A percentile compares a stretch with the other conserved stretches of the same genome.
phyloP scores from a whole-genome alignment of 129 eudicot genomes.

The Pittosporum tobira region DNA sequence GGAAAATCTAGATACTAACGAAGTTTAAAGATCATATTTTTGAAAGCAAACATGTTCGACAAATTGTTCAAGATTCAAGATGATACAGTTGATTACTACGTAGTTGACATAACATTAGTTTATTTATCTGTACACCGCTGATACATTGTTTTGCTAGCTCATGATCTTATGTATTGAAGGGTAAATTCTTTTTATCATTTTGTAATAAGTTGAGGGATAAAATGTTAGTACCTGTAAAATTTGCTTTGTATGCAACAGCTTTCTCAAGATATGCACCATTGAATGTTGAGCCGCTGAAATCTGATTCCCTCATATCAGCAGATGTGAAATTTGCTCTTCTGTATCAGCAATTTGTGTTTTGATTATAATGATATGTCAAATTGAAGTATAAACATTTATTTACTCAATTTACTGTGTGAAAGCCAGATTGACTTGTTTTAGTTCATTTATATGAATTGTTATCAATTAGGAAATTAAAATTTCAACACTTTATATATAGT shows the following conservation, averaged over 20 bases:
- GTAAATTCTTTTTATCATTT: background rate
- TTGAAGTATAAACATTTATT: too few relatives aligned
- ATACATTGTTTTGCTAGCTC: background rate
- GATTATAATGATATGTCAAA: background rate
- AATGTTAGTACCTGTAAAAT: constrained; percentile 69
- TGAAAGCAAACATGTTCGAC: background rate
- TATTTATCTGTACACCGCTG: background rate
- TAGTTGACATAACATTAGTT: background rate
- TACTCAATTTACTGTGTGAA: background rate
- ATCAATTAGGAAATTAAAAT: too few relatives aligned
- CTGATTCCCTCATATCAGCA: constrained; percentile 99
- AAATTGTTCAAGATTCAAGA: background rate
- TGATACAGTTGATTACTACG: constrained; percentile 5
- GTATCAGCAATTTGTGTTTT: constrained; percentile 20
- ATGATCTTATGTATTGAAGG: background rate
- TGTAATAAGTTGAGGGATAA: background rate
- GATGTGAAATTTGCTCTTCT: constrained; percentile 99
- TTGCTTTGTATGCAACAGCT: constrained; percentile 96
- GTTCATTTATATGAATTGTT: too few relatives aligned
- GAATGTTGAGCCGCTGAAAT: constrained; percentile 98
- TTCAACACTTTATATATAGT: too few relatives aligned
- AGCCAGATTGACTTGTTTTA: too few relatives aligned
- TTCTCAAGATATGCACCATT: constrained; percentile 98
- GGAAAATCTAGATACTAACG: background rate
- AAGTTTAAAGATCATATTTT: background rate